Evolutionary conservation across 2,329 filamentous ascomycete genomes (phyloP).

Genomic region (Coleophoma cylindrospora): DNA sequence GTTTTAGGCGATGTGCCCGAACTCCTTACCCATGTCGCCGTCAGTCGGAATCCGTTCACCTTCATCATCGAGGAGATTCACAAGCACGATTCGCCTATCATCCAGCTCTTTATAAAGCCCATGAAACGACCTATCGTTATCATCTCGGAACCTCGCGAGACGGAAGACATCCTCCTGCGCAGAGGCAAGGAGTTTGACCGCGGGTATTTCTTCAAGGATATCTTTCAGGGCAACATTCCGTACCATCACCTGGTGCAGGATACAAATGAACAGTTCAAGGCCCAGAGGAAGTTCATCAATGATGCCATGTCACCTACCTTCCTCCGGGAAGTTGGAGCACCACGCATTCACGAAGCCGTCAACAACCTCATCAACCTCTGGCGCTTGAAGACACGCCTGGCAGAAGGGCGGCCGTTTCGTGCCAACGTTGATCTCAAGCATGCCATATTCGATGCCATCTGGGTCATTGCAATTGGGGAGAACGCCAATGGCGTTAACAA

Average conservation of each 20-base stretch:
- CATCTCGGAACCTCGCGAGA: slow-evolving; percentile 12
- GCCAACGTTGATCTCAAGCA: slow-evolving; percentile 6
- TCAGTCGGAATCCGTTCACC: no score
- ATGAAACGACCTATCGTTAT: no score
- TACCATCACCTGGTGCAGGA: slow-evolving; percentile 20
- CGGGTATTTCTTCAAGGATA: slow-evolving; percentile 14
- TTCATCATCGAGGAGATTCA: no score
- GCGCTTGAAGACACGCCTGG: slow-evolving; percentile 16
- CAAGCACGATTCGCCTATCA: no score
- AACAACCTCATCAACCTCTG: slow-evolving; percentile 24
- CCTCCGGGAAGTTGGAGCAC: slow-evolving; percentile 22
- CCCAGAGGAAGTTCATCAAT: slow-evolving; percentile 23
- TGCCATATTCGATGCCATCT: slow-evolving; percentile 7
- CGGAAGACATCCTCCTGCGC: slow-evolving; percentile 24
- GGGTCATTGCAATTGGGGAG: slow-evolving; percentile 5
- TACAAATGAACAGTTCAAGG: slow-evolving; percentile 21
- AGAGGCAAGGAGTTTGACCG: slow-evolving; percentile 28
- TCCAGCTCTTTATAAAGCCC: no score
- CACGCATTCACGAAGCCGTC: slow-evolving; percentile 18
- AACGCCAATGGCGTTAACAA: slow-evolving; percentile 1
- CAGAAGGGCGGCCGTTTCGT: slow-evolving; percentile 7
- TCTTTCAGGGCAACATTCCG: slow-evolving; percentile 23
- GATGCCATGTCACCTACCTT: slow-evolving; percentile 27
- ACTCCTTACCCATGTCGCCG: no score
- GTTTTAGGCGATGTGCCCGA: no score